A percentile compares a stretch with the other conserved stretches of the same genome.
phyloP scores from a whole-genome alignment of 1,284 basidiomycete genomes.

The Naganishia liquefaciens region DNA sequence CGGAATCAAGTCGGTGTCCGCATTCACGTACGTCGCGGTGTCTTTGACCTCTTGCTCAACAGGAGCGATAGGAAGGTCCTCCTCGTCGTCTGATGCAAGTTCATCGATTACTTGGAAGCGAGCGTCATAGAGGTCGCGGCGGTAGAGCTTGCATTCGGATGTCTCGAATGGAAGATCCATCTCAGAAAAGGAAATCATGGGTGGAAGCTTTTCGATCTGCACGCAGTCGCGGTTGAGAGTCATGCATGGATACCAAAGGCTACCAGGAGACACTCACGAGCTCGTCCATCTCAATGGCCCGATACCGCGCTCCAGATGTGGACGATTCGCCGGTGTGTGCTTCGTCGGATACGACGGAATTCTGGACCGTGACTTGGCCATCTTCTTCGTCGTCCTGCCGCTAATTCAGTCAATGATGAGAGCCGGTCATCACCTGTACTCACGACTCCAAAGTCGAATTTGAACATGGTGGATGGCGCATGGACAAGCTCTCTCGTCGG shows the following conservation, averaged over 20 bases:
- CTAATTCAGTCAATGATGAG: slow-evolving; percentile 28
- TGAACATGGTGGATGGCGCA: slow-evolving; percentile 48
- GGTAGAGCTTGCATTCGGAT: slow-evolving; percentile 58
- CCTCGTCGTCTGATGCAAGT: slow-evolving; percentile 39
- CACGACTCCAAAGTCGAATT: slow-evolving; percentile 55
- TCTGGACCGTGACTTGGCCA: slow-evolving; percentile 31
- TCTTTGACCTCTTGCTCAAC: slow-evolving; percentile 39
- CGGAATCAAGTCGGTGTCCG: slow-evolving; percentile 85
- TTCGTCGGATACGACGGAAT: slow-evolving; percentile 9
- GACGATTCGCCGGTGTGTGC: slow-evolving; percentile 10
- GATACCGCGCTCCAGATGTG: slow-evolving; percentile 35
- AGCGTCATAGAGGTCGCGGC: slow-evolving; percentile 89
- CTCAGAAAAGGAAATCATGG: slow-evolving; percentile 49
- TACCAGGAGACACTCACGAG: slow-evolving; percentile 38
- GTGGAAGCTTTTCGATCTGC: slow-evolving; percentile 47
- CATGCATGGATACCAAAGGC: no score
- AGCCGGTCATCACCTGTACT: slow-evolving; percentile 20
- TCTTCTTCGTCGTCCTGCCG: slow-evolving; percentile 36
- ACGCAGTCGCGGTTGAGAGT: background rate
- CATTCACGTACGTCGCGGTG: slow-evolving; percentile 64
- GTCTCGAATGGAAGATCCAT: slow-evolving; percentile 39
- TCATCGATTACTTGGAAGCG: slow-evolving; percentile 82
- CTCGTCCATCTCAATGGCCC: slow-evolving; percentile 44
- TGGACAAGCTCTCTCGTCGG: no score
- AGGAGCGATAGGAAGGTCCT: slow-evolving; percentile 27